Percentiles rank a stretch among this genome's conserved stretches.
phyloP scores from a whole-genome alignment of 768 basidiomycete species.

The Postia placenta region DNA sequence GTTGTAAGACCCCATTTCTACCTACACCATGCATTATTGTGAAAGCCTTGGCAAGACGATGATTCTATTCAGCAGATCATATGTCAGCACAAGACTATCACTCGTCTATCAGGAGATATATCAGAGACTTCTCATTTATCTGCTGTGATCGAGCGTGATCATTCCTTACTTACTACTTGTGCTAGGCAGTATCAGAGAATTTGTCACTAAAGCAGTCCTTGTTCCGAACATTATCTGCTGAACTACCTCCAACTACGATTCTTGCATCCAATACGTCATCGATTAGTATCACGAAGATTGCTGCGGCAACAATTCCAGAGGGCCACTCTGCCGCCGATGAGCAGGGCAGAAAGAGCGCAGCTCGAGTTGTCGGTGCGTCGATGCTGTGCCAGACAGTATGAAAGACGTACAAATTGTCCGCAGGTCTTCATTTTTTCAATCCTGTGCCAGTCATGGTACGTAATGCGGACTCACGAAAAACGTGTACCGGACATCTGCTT shows the following conservation, averaged over 20 bases:
- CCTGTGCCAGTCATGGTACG: conserved; percentile 94
- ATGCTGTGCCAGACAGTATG: background rate
- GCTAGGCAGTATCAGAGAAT: conserved; percentile 82
- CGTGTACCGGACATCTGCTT: too few species aligned
- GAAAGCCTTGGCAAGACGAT: too few species aligned
- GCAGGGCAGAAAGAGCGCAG: conserved; percentile 55
- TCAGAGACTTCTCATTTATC: too few species aligned
- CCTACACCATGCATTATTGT: too few species aligned
- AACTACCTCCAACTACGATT: conserved; percentile 68
- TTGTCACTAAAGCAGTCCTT: conserved; percentile 72
- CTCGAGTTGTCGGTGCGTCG: conserved; percentile 76
- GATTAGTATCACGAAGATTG: conserved; percentile 93
- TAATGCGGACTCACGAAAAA: background rate
- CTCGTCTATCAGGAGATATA: too few species aligned
- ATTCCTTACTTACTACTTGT: background rate
- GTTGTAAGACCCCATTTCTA: too few species aligned
- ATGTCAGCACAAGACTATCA: too few species aligned
- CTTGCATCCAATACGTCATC: conserved; percentile 92
- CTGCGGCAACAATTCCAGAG: conserved; percentile 64
- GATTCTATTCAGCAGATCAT: too few species aligned
- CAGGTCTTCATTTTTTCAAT: conserved; percentile 92
- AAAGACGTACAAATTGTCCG: background rate
- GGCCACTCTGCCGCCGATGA: conserved; percentile 53
- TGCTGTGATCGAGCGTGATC: too few species aligned
- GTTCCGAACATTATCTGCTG: conserved; percentile 63